Percentiles rank a stretch among this genome's conserved stretches.
These are phyloP conservation scores for Spizellomyces sp. DNA, from an alignment of 192 early-diverging fungal species.

Conservation along the genomic window DNA sequence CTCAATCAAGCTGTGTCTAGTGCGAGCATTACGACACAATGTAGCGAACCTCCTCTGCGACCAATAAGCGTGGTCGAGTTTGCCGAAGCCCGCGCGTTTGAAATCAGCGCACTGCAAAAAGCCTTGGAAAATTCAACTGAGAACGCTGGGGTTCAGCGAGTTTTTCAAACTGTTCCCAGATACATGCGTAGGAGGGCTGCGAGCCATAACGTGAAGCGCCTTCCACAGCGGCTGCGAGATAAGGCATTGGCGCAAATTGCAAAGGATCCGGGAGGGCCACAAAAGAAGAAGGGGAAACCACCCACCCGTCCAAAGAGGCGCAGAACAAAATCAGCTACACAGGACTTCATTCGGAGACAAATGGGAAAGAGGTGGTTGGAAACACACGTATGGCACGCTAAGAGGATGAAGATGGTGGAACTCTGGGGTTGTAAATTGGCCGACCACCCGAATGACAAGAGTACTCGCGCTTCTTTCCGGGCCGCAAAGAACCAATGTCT, in stretches of 20 bases:
- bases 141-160: conserved; percentile 55
- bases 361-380: conserved; percentile 82
- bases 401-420: conserved; percentile 93
- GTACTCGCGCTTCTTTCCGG: conserved; percentile 71
- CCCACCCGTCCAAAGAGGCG: conserved; percentile 39
- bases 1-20: background rate
- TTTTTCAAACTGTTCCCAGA: conserved; percentile 89
- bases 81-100: conserved; percentile 76
- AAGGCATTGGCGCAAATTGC: conserved; percentile 74
- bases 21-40: background rate
- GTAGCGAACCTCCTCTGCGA: conserved; percentile 13
- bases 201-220: conserved; percentile 89
- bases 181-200: conserved; percentile 92
- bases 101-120: conserved; percentile 83
- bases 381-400: conserved; percentile 98
- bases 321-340: conserved; percentile 42
- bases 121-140: conserved; percentile 67
- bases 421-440: conserved; percentile 81
- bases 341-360: conserved; percentile 57
- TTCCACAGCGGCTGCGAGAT: conserved; percentile 82
- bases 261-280: conserved; percentile 19
- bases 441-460: conserved; percentile 84
- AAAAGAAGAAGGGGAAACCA: conserved; percentile 46
- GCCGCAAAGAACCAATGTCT: conserved; percentile 76
- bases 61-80: conserved; percentile 61